Conservation (phyloP, 257 asterid genomes). For the Lavandula angustifolia region DNA sequence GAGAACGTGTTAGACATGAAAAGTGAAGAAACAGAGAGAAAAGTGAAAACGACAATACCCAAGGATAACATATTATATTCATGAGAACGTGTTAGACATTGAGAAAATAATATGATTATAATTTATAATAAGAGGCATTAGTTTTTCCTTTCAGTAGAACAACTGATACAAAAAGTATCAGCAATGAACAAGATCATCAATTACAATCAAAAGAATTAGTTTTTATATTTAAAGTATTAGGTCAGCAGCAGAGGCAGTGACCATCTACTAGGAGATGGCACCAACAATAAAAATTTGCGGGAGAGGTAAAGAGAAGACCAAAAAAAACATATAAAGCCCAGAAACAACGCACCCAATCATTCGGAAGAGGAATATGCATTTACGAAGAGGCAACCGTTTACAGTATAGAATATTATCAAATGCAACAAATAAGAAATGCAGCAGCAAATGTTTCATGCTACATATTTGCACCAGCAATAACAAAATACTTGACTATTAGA, state of each 20-base stretch:
- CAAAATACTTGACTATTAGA: conserved; percentile 19
- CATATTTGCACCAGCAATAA: conserved; percentile 20
- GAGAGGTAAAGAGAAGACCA: conserved; percentile 12
- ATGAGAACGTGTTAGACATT: background rate
- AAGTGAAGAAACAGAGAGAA: too few relatives aligned
- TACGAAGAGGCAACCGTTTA: conserved; percentile 9
- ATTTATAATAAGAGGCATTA: background rate
- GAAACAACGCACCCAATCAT: background rate
- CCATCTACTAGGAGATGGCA: background rate
- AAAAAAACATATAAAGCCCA: conserved; percentile 12
- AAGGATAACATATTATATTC: background rate
- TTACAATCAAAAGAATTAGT: background rate
- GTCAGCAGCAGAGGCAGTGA: background rate
- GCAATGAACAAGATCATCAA: background rate
- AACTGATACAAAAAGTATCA: background rate
- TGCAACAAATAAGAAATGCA: conserved; percentile 13
- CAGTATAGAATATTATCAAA: conserved; percentile 19
- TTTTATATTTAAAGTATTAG: background rate
- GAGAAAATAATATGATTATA: too few relatives aligned
- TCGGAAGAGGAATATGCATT: background rate
- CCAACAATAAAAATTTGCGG: background rate
- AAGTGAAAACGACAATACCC: too few relatives aligned
- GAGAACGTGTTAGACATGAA: too few relatives aligned
- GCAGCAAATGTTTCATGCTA: conserved; percentile 2
- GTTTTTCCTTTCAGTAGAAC: background rate